These are phyloP conservation scores for Hordeum marinum DNA, from an alignment of 176 grass and related monocot species.

Conservation along the genomic window DNA sequence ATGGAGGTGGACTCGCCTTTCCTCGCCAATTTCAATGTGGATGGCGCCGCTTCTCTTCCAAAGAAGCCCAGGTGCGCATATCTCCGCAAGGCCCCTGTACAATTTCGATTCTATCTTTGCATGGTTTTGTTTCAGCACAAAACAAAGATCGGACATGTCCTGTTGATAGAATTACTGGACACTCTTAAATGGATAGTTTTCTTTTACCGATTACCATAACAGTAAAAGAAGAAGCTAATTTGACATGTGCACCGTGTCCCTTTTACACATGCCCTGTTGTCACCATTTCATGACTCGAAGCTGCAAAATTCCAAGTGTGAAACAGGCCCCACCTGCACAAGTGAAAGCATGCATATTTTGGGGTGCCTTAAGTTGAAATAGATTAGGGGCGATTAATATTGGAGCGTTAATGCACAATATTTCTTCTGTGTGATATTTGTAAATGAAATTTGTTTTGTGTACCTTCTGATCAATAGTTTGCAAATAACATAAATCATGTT, in stretches of 20 bases:
- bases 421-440: background rate
- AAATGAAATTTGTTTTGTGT: background rate
- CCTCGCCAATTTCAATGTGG: constrained; percentile 6
- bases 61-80: constrained; percentile 41
- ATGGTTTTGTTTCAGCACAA: background rate
- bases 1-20: constrained; percentile 62
- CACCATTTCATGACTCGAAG: background rate
- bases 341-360: background rate
- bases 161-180: background rate
- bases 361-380: background rate
- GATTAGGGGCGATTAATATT: background rate
- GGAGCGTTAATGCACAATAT: background rate
- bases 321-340: background rate
- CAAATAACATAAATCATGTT: constrained; percentile 3
- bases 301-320: background rate
- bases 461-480: background rate
- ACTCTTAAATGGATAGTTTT: background rate
- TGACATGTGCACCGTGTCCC: background rate
- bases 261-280: background rate
- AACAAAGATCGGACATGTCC: background rate
- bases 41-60: background rate
- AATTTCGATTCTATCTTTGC: background rate
- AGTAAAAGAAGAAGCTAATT: background rate
- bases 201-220: background rate
- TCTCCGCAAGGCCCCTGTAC: background rate